phyloP scores from a whole-genome alignment of 306 rosid species.

The Hippophae rhamnoides region DNA sequence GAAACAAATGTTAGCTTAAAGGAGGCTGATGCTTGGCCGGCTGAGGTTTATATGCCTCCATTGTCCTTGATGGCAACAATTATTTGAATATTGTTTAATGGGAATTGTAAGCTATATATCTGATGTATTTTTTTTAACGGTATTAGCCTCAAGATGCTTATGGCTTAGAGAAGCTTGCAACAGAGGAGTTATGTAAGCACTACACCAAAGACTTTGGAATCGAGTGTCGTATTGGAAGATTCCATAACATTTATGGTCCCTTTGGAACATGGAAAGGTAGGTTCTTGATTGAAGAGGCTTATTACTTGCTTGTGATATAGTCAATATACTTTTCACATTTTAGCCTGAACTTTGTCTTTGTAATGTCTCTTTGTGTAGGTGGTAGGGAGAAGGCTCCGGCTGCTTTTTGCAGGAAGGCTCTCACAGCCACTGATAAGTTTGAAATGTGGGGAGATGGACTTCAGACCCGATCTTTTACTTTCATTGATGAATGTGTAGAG shows the following conservation, averaged over 20 bases:
- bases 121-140: constrained; percentile 13
- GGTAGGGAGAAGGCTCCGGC: constrained; percentile 99
- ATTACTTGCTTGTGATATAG: background rate
- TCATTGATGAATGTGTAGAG: constrained; percentile 97
- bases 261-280: constrained; percentile 98
- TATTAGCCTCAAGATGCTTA: constrained; percentile 98
- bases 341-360: constrained; percentile 15
- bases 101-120: constrained; percentile 4
- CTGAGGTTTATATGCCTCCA: constrained; percentile 54
- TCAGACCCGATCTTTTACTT: constrained; percentile 94
- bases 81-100: constrained; percentile 5
- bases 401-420: constrained; percentile 82
- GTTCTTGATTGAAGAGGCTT: constrained; percentile 12
- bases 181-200: constrained; percentile 97
- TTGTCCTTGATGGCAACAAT: constrained; percentile 9
- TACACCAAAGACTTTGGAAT: constrained; percentile 89
- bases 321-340: constrained; percentile 10
- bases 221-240: constrained; percentile 91
- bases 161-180: constrained; percentile 97
- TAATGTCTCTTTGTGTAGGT: constrained; percentile 36
- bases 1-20: constrained; percentile 96
- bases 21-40: constrained; percentile 99
- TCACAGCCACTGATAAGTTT: constrained; percentile 67
- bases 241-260: constrained; percentile 96
- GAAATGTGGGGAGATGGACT: constrained; percentile 99